Base-by-base conservation (phyloP, 1,284 basidiomycete species). In the Wallemia mellicola region DNA sequence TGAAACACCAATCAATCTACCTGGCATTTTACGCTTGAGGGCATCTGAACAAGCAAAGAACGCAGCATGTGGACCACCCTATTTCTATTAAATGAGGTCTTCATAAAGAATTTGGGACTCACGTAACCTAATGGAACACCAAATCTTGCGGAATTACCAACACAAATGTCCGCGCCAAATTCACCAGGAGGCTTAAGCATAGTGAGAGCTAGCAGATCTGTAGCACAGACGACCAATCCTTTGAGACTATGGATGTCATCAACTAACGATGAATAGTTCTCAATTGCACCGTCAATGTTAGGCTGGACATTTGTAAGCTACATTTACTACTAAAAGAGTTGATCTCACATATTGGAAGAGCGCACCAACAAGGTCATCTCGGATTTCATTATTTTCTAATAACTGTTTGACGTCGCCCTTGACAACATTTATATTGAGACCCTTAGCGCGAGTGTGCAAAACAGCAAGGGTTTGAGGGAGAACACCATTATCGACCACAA, bases 1-100 rank as follows among this genome's bases (percentile, higher is more conserved):
- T 70, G 85, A 89, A 26, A 84, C 75, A 60, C 92, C 92, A 67
- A 98, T 86, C 60, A 98, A 73, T 63, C 92, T 78, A 62, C 92
- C 92, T 24, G 92, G 92, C 81, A 96, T 94, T 74, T 91, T 94
- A 63, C 92, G 77, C 77, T 95, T 98, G 63, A 98, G 75, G 65
- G 78, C 81, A 63, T 98, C 88, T 25, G 81, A 83, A 62, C 86
- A 86, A 5, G 92, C 85, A 68, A 98, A 98, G 78, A 98, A 98
- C 7, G 86, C 89, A 19, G 83, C 89, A 67, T 92, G 87, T 24
- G 87, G 87, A 24, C 87, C 87, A 62, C 87, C 87, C 68, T 87
- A 79, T 77, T 27, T 87, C 86, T 66, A 63, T 65, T 54, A 24
- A 19, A 38, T 11, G 38, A 15, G 5, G 14, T 15, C 38, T 7